Percentiles rank a stretch among this genome's conserved stretches.
Conservation (phyloP, 768 basidiomycete genomes). For the Fomitopsis pulvina region DNA sequence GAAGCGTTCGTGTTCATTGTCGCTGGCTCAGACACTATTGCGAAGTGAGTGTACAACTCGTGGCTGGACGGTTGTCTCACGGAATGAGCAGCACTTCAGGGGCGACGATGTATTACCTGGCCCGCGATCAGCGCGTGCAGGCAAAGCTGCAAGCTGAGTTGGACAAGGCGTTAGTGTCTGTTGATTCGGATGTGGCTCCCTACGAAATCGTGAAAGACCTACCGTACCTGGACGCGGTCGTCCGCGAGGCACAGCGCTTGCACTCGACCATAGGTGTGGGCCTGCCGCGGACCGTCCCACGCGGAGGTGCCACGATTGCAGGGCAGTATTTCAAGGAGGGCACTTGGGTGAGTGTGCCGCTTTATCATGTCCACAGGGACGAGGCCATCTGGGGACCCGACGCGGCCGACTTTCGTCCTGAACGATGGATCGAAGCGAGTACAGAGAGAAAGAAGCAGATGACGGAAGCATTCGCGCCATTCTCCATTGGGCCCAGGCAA, state of each 20-base stretch:
- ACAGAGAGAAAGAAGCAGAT: slow-evolving; percentile 1
- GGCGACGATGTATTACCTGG: slow-evolving; percentile 1
- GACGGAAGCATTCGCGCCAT: slow-evolving; percentile 9
- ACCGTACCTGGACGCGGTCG: slow-evolving; percentile 21
- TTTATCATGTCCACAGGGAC: slow-evolving; percentile 21
- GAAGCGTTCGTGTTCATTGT: slow-evolving; percentile 8
- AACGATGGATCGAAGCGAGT: slow-evolving; percentile 22
- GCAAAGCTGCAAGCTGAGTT: slow-evolving; percentile 4
- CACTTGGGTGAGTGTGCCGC: slow-evolving; percentile 18
- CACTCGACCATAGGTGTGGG: slow-evolving; percentile 23
- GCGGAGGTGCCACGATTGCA: slow-evolving; percentile 13
- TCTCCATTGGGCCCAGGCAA: slow-evolving; percentile 10
- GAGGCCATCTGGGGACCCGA: slow-evolving; percentile 23
- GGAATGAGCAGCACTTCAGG: background rate
- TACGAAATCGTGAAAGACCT: slow-evolving; percentile 2
- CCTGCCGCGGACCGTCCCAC: slow-evolving; percentile 21
- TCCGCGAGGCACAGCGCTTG: slow-evolving; percentile 25
- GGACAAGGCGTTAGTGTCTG: background rate
- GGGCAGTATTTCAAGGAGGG: slow-evolving; percentile 17
- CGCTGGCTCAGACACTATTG: slow-evolving; percentile 12
- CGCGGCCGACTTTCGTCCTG: slow-evolving; percentile 22
- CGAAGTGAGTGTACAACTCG: slow-evolving; percentile 11
- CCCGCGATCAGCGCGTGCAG: slow-evolving; percentile 1
- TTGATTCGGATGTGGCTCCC: background rate
- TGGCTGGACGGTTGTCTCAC: slow-evolving; percentile 3